Conservation (phyloP, 768 basidiomycete species). For the Rhizopogon vesiculosus region DNA sequence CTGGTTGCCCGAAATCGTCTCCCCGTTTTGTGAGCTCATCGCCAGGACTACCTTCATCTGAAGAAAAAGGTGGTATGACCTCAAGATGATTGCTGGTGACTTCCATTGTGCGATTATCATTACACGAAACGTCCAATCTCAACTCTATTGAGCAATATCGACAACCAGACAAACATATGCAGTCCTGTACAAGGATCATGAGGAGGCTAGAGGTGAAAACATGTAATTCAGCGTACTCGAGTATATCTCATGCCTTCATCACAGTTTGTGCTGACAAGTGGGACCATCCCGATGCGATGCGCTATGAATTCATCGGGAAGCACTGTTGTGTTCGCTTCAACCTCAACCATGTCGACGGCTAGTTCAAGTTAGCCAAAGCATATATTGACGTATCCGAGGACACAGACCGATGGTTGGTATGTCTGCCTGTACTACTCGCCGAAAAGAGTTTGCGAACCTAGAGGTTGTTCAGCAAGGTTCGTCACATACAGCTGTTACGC, state of each 20-base stretch:
- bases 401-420: slow-evolving; percentile 89
- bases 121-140: slow-evolving; percentile 71
- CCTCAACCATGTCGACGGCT: slow-evolving; percentile 98
- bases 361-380: slow-evolving; percentile 6
- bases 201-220: neutral
- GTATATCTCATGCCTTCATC: slow-evolving; percentile 84
- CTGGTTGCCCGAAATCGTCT: slow-evolving; percentile 74
- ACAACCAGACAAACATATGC: slow-evolving; percentile 82
- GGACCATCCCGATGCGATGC: slow-evolving; percentile 92
- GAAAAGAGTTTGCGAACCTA: slow-evolving; percentile 91
- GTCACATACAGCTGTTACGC: slow-evolving; percentile 22
- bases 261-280: slow-evolving; percentile 81
- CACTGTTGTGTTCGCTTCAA: slow-evolving; percentile 86
- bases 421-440: slow-evolving; percentile 94
- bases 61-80: slow-evolving; percentile 37
- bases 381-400: neutral
- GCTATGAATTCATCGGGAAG: slow-evolving; percentile 97
- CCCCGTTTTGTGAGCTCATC: slow-evolving; percentile 74
- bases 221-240: slow-evolving; percentile 42
- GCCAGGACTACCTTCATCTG: slow-evolving; percentile 42
- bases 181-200: slow-evolving; percentile 57
- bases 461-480: slow-evolving; percentile 10
- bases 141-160: slow-evolving; percentile 82
- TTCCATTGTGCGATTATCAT: slow-evolving; percentile 70
- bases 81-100: slow-evolving; percentile 86